Conservation (phyloP, 257 asterid species). For the Solanum lycopersicoides region DNA sequence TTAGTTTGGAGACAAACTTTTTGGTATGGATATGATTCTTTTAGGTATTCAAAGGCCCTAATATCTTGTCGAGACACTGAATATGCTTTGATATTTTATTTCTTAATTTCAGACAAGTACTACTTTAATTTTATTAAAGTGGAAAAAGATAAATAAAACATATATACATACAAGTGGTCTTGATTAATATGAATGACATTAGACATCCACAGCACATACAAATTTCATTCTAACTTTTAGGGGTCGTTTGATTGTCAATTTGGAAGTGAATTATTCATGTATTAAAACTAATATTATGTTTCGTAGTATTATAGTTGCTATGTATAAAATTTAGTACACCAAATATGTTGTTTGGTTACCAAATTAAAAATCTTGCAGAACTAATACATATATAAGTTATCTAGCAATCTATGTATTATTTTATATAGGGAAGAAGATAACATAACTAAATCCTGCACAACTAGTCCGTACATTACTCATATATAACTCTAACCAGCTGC, state of each 20-base stretch:
- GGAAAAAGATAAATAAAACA: neutral
- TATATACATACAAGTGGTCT: neutral
- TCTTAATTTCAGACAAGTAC: neutral
- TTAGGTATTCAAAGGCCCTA: neutral
- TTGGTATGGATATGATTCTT: neutral
- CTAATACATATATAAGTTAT: neutral
- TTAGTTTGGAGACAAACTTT: neutral
- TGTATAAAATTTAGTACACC: neutral
- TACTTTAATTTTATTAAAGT: neutral
- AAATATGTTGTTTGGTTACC: neutral
- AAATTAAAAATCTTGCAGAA: neutral
- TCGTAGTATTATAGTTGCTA: neutral
- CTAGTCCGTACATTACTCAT: neutral
- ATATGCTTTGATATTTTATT: neutral
- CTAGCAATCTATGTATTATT: neutral
- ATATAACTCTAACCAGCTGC: neutral
- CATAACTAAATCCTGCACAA: neutral
- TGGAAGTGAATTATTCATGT: neutral
- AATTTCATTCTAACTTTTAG: neutral
- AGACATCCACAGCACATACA: neutral
- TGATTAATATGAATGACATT: neutral
- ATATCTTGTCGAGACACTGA: neutral
- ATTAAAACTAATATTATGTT: neutral
- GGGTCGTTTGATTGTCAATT: neutral
- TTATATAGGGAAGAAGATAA: neutral